A percentile compares a stretch with the other conserved stretches of the same genome.
Conservation (phyloP, 495 filamentous ascomycete genomes). For the Neurospora cerealis region DNA sequence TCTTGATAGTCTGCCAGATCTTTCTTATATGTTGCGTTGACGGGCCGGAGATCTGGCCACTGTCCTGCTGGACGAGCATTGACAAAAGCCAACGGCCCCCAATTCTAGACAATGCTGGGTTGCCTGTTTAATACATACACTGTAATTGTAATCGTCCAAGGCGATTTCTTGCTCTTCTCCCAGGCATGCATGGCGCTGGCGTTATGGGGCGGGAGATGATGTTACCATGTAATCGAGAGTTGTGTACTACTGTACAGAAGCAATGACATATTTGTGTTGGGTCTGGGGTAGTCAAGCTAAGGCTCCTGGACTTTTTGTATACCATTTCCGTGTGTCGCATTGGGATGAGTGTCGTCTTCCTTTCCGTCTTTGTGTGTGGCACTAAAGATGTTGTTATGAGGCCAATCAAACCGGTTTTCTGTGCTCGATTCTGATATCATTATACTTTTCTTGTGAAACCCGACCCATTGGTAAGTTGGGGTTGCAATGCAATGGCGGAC, state of each 20-base stretch:
- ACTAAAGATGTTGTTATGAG: neutral
- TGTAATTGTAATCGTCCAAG: neutral
- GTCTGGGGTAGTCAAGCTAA: neutral
- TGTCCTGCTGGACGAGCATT: neutral
- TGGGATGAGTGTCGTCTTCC: neutral
- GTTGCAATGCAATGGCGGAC: neutral
- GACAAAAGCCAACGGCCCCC: neutral
- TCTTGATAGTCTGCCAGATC: slow-evolving; percentile 35
- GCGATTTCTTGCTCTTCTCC: neutral
- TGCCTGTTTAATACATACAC: neutral
- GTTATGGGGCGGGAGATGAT: neutral
- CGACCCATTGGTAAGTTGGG: neutral
- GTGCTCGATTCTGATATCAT: neutral
- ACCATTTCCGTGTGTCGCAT: neutral
- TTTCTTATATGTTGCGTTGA: slow-evolving; percentile 44
- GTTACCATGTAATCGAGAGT: neutral
- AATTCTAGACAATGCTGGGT: neutral
- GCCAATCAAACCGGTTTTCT: neutral
- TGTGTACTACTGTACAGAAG: neutral
- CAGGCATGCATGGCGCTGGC: neutral
- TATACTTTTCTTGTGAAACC: neutral
- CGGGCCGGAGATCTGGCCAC: neutral
- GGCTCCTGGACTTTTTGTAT: neutral
- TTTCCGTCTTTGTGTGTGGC: neutral
- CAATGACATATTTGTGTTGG: neutral